Conservation (phyloP, 495 filamentous ascomycete genomes). For the Trichoderma asperelloides region DNA sequence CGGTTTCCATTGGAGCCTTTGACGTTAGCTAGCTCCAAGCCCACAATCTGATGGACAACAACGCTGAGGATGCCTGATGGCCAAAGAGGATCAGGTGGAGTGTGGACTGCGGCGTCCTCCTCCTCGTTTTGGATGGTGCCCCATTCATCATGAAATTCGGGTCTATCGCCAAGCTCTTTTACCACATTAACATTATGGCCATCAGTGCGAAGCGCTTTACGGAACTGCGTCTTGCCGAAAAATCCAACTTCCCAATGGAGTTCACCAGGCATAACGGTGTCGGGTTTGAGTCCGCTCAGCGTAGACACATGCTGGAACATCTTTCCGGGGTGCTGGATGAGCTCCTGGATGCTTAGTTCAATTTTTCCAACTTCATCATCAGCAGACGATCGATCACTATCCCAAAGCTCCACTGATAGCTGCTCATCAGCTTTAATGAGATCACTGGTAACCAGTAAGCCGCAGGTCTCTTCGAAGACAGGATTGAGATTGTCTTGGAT, state of each 20-base stretch:
- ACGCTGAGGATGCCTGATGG: constrained; percentile 78
- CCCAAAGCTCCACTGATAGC: constrained; percentile 90
- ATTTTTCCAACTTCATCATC: constrained; percentile 94
- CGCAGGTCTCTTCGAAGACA: constrained; percentile 85
- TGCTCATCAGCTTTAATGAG: constrained; percentile 89
- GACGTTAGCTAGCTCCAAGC: constrained; percentile 77
- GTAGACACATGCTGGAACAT: constrained; percentile 91
- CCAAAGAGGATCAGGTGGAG: constrained; percentile 89
- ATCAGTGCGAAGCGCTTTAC: constrained; percentile 72
- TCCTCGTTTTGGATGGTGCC: constrained; percentile 63
- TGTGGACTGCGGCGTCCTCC: constrained; percentile 80
- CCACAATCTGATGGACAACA: constrained; percentile 90
- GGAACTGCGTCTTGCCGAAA: constrained; percentile 80
- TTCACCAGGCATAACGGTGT: constrained; percentile 83
- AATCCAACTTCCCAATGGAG: constrained; percentile 94
- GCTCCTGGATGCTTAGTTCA: constrained; percentile 83
- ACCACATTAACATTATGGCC: constrained; percentile 75
- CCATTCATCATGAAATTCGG: constrained; percentile 80
- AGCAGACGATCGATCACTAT: constrained; percentile 77
- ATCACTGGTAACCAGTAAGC: constrained; percentile 74
- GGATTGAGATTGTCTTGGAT: constrained; percentile 93
- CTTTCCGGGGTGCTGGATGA: constrained; percentile 84
- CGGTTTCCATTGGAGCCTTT: constrained; percentile 60
- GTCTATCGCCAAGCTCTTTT: constrained; percentile 57
- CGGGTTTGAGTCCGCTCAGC: constrained; percentile 69